Evolutionary conservation across 192 early-diverging fungal genomes (phyloP).

Genomic region (Glomus cerebriforme): DNA sequence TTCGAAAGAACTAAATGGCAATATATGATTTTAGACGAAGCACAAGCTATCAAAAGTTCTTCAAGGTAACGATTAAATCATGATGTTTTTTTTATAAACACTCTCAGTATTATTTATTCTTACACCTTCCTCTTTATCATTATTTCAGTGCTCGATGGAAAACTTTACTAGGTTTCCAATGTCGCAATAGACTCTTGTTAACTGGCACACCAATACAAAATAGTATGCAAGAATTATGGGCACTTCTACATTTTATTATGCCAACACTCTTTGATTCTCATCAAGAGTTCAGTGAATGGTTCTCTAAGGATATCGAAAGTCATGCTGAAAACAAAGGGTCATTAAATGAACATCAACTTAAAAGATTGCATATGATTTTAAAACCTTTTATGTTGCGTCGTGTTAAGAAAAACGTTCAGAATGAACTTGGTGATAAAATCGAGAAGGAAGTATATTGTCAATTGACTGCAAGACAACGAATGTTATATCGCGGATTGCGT

Average conservation of each 20-base stretch:
- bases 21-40: conserved; percentile 95
- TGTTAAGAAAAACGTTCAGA: conserved; percentile 87
- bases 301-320: conserved; percentile 88
- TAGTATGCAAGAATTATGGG: conserved; percentile 94
- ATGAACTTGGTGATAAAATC: conserved; percentile 90
- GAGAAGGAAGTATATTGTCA: conserved; percentile 81
- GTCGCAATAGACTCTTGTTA: conserved; percentile 80
- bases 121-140: neutral
- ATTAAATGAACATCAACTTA: conserved; percentile 83
- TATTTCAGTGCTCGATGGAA: conserved; percentile 77
- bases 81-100: neutral
- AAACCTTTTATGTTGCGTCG: conserved; percentile 95
- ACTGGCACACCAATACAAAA: conserved; percentile 96
- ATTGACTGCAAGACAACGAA: conserved; percentile 72
- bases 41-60: conserved; percentile 94
- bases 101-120: neutral
- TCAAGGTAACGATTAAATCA: conserved; percentile 33
- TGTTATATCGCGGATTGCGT: conserved; percentile 73
- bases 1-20: conserved; percentile 89
- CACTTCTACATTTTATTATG: conserved; percentile 94
- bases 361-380: conserved; percentile 86
- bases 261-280: conserved; percentile 92
- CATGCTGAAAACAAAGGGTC: conserved; percentile 82
- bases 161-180: conserved; percentile 78
- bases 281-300: conserved; percentile 94